Percentiles rank a stretch among this genome's conserved stretches.
These are phyloP conservation scores for Ascochyta fabae DNA, from an alignment of 2,329 filamentous ascomycete species.

Conservation along the genomic window DNA sequence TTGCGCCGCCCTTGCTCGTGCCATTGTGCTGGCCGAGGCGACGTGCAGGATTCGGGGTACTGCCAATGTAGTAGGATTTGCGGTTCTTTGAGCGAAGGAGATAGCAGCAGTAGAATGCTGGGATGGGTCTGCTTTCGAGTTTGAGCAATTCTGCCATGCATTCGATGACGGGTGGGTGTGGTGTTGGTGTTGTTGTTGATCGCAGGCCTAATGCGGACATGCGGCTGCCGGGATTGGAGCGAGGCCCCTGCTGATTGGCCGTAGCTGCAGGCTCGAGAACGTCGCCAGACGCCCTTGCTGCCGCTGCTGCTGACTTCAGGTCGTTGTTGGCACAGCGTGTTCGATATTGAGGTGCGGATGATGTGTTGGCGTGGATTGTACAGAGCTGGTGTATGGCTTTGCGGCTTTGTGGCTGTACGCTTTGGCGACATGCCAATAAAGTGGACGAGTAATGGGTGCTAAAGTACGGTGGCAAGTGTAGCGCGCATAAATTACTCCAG, in stretches of 20 bases:
- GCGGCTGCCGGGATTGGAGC: constrained; percentile 26
- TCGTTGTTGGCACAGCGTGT: constrained; percentile 18
- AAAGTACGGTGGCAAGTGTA: constrained; percentile 1
- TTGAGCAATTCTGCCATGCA: constrained; percentile 18
- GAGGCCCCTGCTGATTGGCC: constrained; percentile 21
- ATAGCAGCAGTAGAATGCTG: constrained; percentile 92
- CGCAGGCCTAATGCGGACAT: constrained; percentile 21
- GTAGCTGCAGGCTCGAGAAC: constrained; percentile 11
- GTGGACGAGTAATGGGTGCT: neutral
- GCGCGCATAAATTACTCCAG: neutral
- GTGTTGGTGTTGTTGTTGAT: constrained; percentile 23
- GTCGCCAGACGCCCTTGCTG: constrained; percentile 29
- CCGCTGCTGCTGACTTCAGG: constrained; percentile 28
- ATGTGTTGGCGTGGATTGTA: neutral
- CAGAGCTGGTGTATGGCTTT: too few relatives aligned
- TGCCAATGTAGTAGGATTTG: constrained; percentile 83
- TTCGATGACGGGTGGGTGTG: constrained; percentile 4
- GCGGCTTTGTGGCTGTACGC: neutral
- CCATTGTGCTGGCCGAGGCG: constrained; percentile 94
- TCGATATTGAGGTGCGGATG: constrained; percentile 1
- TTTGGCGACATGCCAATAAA: neutral
- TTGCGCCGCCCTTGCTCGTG: constrained; percentile 78
- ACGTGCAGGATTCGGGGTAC: constrained; percentile 84
- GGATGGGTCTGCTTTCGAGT: constrained; percentile 60
- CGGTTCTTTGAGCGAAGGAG: constrained; percentile 82